These are phyloP conservation scores for Flaveria trinervia DNA, from an alignment of 129 eudicot species.

Conservation along the genomic window DNA sequence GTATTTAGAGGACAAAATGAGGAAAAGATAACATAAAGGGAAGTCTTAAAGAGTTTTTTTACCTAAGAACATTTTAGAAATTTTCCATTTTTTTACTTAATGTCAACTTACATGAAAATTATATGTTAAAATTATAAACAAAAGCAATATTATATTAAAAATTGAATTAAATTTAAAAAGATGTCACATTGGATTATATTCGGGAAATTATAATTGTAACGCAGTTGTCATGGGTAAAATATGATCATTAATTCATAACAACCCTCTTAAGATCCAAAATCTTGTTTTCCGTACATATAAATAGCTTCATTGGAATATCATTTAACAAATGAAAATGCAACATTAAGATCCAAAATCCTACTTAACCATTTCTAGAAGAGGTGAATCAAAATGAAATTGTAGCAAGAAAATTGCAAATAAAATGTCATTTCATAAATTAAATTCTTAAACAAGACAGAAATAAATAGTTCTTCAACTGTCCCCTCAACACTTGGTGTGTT, in stretches of 20 bases:
- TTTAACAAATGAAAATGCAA: background rate
- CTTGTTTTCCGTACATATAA: background rate
- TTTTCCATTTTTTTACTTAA: too few species aligned
- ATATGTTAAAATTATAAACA: too few species aligned
- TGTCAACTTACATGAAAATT: too few species aligned
- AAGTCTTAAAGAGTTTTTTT: too few species aligned
- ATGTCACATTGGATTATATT: too few species aligned
- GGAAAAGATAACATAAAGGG: too few species aligned
- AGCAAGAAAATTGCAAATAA: slow-evolving; percentile 14
- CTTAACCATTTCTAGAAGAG: slow-evolving; percentile 3
- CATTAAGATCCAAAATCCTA: background rate
- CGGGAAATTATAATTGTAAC: too few species aligned
- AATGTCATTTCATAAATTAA: slow-evolving; percentile 11
- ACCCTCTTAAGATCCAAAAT: background rate
- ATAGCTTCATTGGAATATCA: background rate
- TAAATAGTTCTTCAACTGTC: background rate
- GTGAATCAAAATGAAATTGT: background rate
- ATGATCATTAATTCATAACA: background rate
- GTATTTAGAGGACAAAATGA: too few species aligned
- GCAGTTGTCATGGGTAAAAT: background rate
- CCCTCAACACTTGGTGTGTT: slow-evolving; percentile 10
- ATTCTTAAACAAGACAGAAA: background rate
- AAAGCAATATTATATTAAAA: too few species aligned
- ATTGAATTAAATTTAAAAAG: too few species aligned
- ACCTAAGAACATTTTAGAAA: too few species aligned